These are phyloP conservation scores for Aspergillus texensis DNA, from an alignment of 2,329 filamentous ascomycete species.

Conservation along the genomic window DNA sequence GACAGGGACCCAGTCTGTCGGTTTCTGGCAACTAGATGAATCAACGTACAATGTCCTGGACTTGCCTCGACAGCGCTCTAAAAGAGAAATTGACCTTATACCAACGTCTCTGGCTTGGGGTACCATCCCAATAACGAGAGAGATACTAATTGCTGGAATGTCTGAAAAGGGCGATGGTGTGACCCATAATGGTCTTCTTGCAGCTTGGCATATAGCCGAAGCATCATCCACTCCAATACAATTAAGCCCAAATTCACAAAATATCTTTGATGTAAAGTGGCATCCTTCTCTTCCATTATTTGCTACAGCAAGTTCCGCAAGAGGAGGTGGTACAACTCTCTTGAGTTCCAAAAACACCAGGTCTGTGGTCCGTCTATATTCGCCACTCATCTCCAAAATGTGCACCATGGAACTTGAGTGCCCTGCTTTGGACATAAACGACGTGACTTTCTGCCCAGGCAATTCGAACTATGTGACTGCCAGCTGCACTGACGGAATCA, in stretches of 20 bases:
- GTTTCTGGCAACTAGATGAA: slow-evolving; percentile 36
- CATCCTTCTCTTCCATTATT: slow-evolving; percentile 55
- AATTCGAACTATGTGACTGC: slow-evolving; percentile 56
- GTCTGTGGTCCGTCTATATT: slow-evolving; percentile 58
- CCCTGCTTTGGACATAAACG: slow-evolving; percentile 63
- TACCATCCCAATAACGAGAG: slow-evolving; percentile 33
- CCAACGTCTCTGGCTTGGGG: slow-evolving; percentile 56
- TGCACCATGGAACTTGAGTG: slow-evolving; percentile 55
- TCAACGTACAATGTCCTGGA: slow-evolving; percentile 31
- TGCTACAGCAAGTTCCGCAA: slow-evolving; percentile 55
- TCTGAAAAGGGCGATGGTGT: slow-evolving; percentile 43
- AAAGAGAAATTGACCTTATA: slow-evolving; percentile 36
- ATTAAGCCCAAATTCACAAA: slow-evolving; percentile 53
- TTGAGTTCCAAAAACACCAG: slow-evolving; percentile 42
- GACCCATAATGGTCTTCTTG: slow-evolving; percentile 54
- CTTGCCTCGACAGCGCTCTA: slow-evolving; percentile 26
- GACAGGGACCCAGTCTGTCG: slow-evolving; percentile 48
- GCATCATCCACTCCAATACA: slow-evolving; percentile 36
- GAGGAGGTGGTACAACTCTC: slow-evolving; percentile 11
- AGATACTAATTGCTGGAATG: slow-evolving; percentile 59
- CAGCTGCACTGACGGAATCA: slow-evolving; percentile 61
- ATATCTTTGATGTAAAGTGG: slow-evolving; percentile 63
- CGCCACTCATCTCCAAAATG: slow-evolving; percentile 39
- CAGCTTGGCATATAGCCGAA: slow-evolving; percentile 55
- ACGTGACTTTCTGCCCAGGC: slow-evolving; percentile 54